Evolutionary conservation across 345 rosid species (phyloP).

Genomic region (Capsella bursapastoris): DNA sequence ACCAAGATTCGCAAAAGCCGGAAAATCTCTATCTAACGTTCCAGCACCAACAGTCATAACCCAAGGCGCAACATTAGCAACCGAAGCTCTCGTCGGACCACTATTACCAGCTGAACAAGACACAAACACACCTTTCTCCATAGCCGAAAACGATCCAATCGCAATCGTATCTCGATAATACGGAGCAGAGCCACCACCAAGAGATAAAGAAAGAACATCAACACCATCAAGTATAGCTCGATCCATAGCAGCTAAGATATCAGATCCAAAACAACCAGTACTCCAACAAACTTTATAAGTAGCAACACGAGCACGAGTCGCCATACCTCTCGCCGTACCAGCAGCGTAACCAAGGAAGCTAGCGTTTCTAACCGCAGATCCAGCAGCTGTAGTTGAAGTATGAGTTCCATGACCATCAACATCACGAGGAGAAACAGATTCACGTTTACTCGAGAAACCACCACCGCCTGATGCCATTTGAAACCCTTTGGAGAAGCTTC

Average conservation of each 20-base stretch:
- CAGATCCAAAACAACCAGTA: conserved; percentile 74
- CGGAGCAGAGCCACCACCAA: conserved; percentile 76
- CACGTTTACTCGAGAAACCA: conserved; percentile 46
- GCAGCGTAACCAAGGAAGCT: conserved; percentile 84
- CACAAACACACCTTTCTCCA: conserved; percentile 83
- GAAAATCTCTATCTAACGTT: conserved; percentile 82
- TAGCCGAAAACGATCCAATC: conserved; percentile 70
- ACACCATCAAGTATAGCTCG: conserved; percentile 81
- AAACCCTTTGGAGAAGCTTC: conserved; percentile 75
- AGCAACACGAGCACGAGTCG: conserved; percentile 70
- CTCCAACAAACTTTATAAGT: conserved; percentile 87
- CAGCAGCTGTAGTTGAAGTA: conserved; percentile 82
- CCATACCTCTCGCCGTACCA: conserved; percentile 88
- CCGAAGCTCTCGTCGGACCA: conserved; percentile 61
- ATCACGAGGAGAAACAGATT: conserved; percentile 77
- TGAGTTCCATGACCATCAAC: conserved; percentile 89
- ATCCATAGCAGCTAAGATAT: conserved; percentile 86
- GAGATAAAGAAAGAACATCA: conserved; percentile 82
- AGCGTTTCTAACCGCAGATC: conserved; percentile 66
- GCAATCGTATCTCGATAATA: conserved; percentile 72
- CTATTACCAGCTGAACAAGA: conserved; percentile 85
- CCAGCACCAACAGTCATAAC: conserved; percentile 94
- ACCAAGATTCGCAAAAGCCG: conserved; percentile 70
- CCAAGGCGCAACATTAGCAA: conserved; percentile 95
- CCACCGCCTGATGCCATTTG: conserved; percentile 64